phyloP scores from a whole-genome alignment of 1,139 yeast species.

The Yamadazyma dendronema region DNA sequence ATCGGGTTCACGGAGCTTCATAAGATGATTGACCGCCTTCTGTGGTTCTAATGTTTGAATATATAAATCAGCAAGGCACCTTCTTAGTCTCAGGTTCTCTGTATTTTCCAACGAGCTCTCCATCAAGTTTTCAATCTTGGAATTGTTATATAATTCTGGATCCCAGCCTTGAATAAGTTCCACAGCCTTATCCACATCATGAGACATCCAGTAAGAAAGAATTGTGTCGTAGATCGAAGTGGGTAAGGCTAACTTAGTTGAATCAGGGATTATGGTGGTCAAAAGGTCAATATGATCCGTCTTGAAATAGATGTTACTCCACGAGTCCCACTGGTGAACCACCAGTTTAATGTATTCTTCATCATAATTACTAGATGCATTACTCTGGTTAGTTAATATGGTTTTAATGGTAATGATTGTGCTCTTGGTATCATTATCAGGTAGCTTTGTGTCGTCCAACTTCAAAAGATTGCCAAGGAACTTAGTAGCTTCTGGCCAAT shows the following conservation, averaged over 20 bases:
- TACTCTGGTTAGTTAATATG: conserved; percentile 2
- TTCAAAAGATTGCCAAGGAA: conserved; percentile 45
- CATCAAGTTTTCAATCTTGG: conserved; percentile 42
- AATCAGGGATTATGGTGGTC: conserved; percentile 53
- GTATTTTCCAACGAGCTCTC: conserved; percentile 39
- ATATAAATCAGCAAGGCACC: conserved; percentile 56
- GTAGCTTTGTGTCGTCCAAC: conserved; percentile 30
- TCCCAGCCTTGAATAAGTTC: conserved; percentile 59
- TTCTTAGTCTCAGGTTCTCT: conserved; percentile 32
- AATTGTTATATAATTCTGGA: conserved; percentile 49
- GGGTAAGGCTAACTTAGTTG: conserved; percentile 36
- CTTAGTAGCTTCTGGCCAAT: conserved; percentile 58
- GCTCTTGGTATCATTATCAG: conserved; percentile 31
- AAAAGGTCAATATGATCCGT: conserved; percentile 47
- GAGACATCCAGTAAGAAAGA: conserved; percentile 48
- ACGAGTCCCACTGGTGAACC: conserved; percentile 62
- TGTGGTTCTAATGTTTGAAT: conserved; percentile 56
- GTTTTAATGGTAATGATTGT: conserved; percentile 21
- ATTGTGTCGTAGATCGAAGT: conserved; percentile 49
- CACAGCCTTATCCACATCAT: conserved; percentile 31
- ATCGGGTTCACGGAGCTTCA: conserved; percentile 52
- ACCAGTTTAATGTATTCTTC: conserved; percentile 31
- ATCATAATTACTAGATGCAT: conserved; percentile 18
- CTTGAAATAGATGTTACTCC: conserved; percentile 56
- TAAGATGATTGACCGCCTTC: conserved; percentile 63